A percentile compares a stretch with the other conserved stretches of the same genome.
Conservation (phyloP, 108 stramenopile genomes). For the Tribonema minus region DNA sequence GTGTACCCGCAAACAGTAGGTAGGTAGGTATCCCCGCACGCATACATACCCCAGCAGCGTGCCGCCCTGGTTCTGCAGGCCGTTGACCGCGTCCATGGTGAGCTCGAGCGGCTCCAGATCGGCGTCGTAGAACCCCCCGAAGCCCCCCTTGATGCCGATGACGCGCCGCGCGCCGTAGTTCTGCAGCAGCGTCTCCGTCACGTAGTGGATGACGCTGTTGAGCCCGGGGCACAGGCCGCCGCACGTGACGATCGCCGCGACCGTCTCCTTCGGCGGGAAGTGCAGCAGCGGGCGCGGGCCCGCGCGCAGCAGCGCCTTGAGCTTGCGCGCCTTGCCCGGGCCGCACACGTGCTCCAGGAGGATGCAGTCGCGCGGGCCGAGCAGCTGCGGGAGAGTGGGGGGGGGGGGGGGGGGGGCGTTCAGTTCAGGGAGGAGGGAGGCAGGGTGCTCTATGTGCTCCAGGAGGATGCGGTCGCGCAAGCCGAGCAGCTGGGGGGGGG, state of each 20-base stretch:
- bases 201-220: conserved; percentile 91
- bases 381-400: conserved; percentile 14
- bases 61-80: conserved; percentile 90
- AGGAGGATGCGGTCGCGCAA: neutral
- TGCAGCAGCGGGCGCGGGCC: conserved; percentile 71
- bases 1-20: too few species aligned
- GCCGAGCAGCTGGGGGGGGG: neutral
- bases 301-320: neutral
- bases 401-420: neutral
- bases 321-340: neutral
- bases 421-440: neutral
- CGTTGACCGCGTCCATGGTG: conserved; percentile 65
- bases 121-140: conserved; percentile 68
- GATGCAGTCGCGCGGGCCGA: conserved; percentile 32
- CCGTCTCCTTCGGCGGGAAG: conserved; percentile 79
- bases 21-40: too few species aligned
- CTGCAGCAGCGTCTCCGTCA: conserved; percentile 69
- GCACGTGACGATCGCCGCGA: conserved; percentile 95
- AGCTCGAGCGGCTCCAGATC: conserved; percentile 20
- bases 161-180: conserved; percentile 56
- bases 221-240: conserved; percentile 93
- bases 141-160: conserved; percentile 83
- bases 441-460: too few species aligned
- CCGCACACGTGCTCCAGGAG: neutral
- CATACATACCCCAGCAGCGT: conserved; percentile 80